Conservation (phyloP, 176 grass and related monocot genomes). For the bread wheat (Triticum aestivum) region DNA sequence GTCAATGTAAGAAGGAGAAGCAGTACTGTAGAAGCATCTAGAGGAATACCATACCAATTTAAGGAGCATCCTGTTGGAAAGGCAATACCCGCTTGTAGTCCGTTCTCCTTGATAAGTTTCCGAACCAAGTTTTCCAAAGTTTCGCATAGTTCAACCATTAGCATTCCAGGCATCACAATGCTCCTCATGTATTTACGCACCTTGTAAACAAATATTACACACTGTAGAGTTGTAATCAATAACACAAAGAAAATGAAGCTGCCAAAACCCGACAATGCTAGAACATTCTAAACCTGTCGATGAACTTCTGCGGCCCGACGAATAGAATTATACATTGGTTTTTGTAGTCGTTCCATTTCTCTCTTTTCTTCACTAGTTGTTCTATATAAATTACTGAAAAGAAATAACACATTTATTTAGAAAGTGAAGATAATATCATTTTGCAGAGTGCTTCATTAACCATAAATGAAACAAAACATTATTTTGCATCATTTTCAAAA, state of each 20-base stretch:
- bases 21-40: too few relatives aligned
- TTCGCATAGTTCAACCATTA: conserved; percentile 44
- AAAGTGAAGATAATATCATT: conserved; percentile 1
- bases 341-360: conserved; percentile 77
- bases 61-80: too few relatives aligned
- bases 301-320: conserved; percentile 99
- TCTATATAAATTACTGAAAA: conserved; percentile 85
- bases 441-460: not conserved
- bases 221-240: not conserved
- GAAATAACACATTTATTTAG: conserved; percentile 15
- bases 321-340: conserved; percentile 81
- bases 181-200: conserved; percentile 92
- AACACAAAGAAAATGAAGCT: conserved; percentile 1
- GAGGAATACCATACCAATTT: too few relatives aligned
- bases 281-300: conserved; percentile 65
- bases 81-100: too few relatives aligned
- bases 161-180: conserved; percentile 90
- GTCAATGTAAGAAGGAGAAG: too few relatives aligned
- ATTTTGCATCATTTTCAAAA: not conserved
- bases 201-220: conserved; percentile 34
- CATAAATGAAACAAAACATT: not conserved
- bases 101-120: too few relatives aligned
- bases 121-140: too few relatives aligned
- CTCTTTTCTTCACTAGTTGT: conserved; percentile 92
- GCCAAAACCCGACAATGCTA: not conserved